Evolutionary conservation across 1,284 basidiomycete genomes (phyloP), one percentile per base, ranked within the genome.

Genomic region (Cryptococcus sp.): DNA sequence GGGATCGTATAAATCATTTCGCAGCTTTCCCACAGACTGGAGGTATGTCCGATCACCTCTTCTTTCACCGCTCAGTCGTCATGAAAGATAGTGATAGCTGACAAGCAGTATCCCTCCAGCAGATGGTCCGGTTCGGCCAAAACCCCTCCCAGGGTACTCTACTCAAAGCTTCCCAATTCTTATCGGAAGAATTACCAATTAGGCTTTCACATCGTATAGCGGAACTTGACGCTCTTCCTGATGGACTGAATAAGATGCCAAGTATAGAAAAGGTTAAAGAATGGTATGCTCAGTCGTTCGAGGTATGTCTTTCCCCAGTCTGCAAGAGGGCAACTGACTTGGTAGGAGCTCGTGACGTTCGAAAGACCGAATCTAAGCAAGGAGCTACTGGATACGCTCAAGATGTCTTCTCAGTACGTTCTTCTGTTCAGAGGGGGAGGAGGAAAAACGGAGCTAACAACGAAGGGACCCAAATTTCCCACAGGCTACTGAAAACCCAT

Each of bases 221-320:
- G 71, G 94, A 99, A 77, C 83, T 99, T 36, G 91, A 98, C 66
- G 85, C 91, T 62, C 81, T 99, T 4, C 94, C 96, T 0, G 88
- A 97, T 74, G 87, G 91, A 48, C 80, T 98, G 55, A 86, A 85
- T 65, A 83, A 85, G 53, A 97, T 96, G 93, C 85, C 88, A 0
- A 90, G 87, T 45, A 98, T 98, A 61, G 84, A 87, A 60, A 91
- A 89, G 69, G 94, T 98, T 60, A 94, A 94, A 78, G 86, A 96
- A 69, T 98, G 94, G 94, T 98, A 98, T 71, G 94, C 93, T 0
- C 91, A 98, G 78, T 93, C 90, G 16, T 98, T 98, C 68, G 89
- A 98, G 81, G 92, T 92, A 50, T 56, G 83, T 78, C 45, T 13
- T 14, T 22, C 41, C 4, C 16, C 21, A 23, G 19, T 36, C n/a